These are phyloP conservation scores for Hypoxylon trugodes DNA, from an alignment of 495 filamentous ascomycete species.

Conservation along the genomic window DNA sequence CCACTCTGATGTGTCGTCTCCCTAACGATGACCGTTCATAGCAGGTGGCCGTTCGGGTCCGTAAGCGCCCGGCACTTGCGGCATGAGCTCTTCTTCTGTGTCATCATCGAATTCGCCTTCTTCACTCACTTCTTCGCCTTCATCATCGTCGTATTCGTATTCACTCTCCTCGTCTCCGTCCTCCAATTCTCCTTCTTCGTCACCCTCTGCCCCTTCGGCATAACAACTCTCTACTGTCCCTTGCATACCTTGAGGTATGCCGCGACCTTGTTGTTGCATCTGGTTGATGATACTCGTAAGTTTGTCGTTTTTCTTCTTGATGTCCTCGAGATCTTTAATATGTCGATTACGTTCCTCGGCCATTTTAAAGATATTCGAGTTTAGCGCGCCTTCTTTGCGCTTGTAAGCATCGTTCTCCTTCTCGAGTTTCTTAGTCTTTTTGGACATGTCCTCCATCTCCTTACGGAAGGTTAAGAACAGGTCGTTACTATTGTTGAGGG, in stretches of 20 bases:
- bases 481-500: slow-evolving; percentile 97
- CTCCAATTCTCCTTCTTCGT: slow-evolving; percentile 77
- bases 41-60: slow-evolving; percentile 48
- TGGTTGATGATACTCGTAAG: slow-evolving; percentile 91
- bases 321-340: slow-evolving; percentile 79
- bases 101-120: slow-evolving; percentile 51
- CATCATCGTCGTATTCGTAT: slow-evolving; percentile 51
- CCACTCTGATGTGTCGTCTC: slow-evolving; percentile 29
- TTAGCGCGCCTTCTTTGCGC: slow-evolving; percentile 91
- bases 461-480: slow-evolving; percentile 97
- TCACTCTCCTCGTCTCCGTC: slow-evolving; percentile 81
- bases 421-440: slow-evolving; percentile 97
- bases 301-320: slow-evolving; percentile 89
- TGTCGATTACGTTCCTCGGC: slow-evolving; percentile 90
- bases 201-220: slow-evolving; percentile 54
- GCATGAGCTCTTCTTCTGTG: slow-evolving; percentile 48
- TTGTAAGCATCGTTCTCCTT: slow-evolving; percentile 94
- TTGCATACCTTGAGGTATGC: slow-evolving; percentile 65
- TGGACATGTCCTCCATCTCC: slow-evolving; percentile 99
- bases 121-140: slow-evolving; percentile 62
- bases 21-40: slow-evolving; percentile 50
- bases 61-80: slow-evolving; percentile 42
- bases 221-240: slow-evolving; percentile 64
- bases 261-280: slow-evolving; percentile 91
- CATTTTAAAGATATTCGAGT: slow-evolving; percentile 96